These are phyloP conservation scores for Gypsophila paniculata DNA, from an alignment of 179 eudicot genomes.

Conservation along the genomic window DNA sequence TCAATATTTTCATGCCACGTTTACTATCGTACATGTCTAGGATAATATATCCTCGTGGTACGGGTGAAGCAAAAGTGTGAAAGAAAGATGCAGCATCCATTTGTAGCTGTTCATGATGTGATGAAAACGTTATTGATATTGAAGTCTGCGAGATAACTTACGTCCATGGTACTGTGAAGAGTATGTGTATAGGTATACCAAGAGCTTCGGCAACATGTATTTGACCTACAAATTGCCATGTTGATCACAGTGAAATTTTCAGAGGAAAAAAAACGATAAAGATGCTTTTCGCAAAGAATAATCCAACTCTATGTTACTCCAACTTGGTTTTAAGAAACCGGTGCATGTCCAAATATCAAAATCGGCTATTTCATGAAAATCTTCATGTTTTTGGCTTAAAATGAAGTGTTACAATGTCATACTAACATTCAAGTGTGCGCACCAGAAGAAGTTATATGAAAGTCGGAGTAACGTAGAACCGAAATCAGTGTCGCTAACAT, in stretches of 20 bases:
- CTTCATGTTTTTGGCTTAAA: too few species aligned
- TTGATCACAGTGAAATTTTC: not conserved
- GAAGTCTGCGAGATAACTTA: conserved; percentile 32
- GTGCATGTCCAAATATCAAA: too few species aligned
- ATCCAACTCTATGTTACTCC: too few species aligned
- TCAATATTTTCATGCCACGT: too few species aligned
- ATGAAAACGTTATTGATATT: not conserved
- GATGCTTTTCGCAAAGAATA: not conserved
- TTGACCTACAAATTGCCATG: conserved; percentile 48
- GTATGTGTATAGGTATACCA: conserved; percentile 70
- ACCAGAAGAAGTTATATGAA: not conserved
- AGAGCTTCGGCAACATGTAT: conserved; percentile 84
- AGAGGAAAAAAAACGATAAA: not conserved
- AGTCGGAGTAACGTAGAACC: not conserved
- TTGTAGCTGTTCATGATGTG: not conserved
- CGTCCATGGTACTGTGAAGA: conserved; percentile 93
- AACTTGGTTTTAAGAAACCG: too few species aligned
- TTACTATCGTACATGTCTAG: too few species aligned
- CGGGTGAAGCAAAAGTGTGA: not conserved
- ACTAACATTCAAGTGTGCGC: not conserved
- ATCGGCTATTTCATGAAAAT: too few species aligned
- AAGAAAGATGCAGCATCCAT: not conserved
- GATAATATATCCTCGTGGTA: not conserved
- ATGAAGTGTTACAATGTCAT: not conserved
- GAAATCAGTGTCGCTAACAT: conserved; percentile 23